A percentile compares a stretch with the other conserved stretches of the same genome.
phyloP scores from a whole-genome alignment of 371 early-diverging fungal species.

The Coemansia sp. region DNA sequence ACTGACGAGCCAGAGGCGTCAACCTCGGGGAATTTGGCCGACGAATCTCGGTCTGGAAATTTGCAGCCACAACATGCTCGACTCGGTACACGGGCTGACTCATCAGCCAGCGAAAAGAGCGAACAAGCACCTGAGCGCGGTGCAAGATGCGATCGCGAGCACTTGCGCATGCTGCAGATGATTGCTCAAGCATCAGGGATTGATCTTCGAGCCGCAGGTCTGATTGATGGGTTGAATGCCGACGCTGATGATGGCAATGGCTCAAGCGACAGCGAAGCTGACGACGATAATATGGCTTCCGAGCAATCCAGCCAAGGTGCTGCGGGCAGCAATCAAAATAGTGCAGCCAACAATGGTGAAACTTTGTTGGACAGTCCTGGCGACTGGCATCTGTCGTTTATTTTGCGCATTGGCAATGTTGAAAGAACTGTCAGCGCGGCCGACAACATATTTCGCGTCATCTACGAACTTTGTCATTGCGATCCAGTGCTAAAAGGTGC shows the following conservation, averaged over 20 bases:
- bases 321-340: neutral
- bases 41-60: neutral
- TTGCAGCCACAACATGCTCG: conserved; percentile 24
- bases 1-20: neutral
- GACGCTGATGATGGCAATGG: neutral
- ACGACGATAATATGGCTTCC: neutral
- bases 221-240: conserved; percentile 13
- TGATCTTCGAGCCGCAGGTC: conserved; percentile 28
- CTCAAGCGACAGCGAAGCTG: conserved; percentile 1
- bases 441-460: conserved; percentile 25
- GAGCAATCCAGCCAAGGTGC: neutral
- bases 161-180: conserved; percentile 36
- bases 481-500: neutral
- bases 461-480: conserved; percentile 12
- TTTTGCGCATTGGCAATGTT: conserved; percentile 12
- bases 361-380: neutral
- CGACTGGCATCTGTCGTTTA: conserved; percentile 27
- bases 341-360: neutral
- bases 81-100: conserved; percentile 6
- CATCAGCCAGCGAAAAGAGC: neutral
- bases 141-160: conserved; percentile 8
- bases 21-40: neutral
- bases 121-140: neutral
- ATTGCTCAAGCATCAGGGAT: conserved; percentile 42
- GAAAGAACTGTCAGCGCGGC: conserved; percentile 8